Percentiles rank a stretch among this genome's conserved stretches.
These are phyloP conservation scores for Pestalotiopsis fici DNA, from an alignment of 2,329 filamentous ascomycete species.

Conservation along the genomic window DNA sequence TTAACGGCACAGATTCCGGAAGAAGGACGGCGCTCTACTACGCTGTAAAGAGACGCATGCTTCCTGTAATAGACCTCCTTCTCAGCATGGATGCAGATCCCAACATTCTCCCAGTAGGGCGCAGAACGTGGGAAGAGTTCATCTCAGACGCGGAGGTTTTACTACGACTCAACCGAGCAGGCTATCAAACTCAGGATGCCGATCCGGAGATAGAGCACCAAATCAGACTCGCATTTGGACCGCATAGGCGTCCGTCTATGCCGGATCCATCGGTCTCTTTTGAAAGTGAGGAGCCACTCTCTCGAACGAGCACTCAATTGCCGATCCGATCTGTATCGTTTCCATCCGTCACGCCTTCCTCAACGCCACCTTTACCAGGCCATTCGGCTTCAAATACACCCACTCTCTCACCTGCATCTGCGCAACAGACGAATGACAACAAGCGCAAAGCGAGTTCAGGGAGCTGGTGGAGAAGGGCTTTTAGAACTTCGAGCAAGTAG, in stretches of 20 bases:
- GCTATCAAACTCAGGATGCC: neutral
- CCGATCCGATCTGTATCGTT: neutral
- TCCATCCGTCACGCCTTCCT: neutral
- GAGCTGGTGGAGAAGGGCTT: too few relatives aligned
- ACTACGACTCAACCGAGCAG: conserved; percentile 19
- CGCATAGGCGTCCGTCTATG: conserved; percentile 1
- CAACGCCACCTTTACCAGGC: neutral
- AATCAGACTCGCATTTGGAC: conserved; percentile 9
- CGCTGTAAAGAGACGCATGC: conserved; percentile 21
- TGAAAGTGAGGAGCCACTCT: neutral
- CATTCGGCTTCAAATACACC: neutral
- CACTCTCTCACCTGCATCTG: neutral
- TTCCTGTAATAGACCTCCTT: conserved; percentile 23
- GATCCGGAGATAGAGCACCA: neutral
- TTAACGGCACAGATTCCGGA: conserved; percentile 23
- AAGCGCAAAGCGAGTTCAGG: neutral
- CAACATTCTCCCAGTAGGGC: conserved; percentile 22
- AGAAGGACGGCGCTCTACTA: conserved; percentile 27
- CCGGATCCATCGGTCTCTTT: conserved; percentile 1
- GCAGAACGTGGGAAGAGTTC: conserved; percentile 26
- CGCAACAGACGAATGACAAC: neutral
- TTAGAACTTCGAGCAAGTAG: too few relatives aligned
- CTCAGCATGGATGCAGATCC: conserved; percentile 25
- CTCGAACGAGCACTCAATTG: too few relatives aligned
- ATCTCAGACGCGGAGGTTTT: conserved; percentile 18